phyloP scores from a whole-genome alignment of 2,329 filamentous ascomycete genomes.

The Ceratocystis huliohia region DNA sequence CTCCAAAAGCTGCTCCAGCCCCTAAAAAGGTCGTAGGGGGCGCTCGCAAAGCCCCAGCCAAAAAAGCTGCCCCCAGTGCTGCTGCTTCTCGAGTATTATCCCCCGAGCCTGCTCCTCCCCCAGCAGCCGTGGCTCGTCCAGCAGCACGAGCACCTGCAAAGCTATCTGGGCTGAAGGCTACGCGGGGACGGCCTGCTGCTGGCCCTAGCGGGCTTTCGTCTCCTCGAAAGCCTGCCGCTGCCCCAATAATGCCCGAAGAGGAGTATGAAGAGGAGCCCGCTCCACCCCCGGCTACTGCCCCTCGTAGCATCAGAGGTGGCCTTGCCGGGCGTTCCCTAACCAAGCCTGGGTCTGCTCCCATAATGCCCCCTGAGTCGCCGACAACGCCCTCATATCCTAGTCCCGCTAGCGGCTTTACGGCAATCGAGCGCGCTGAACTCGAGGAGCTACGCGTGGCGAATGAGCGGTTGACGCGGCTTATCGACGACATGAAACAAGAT shows the following conservation, averaged over 20 bases:
- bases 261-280: constrained; percentile 38
- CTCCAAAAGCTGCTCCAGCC: constrained; percentile 36
- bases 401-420: constrained; percentile 43
- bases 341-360: constrained; percentile 49
- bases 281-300: constrained; percentile 46
- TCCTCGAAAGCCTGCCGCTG: constrained; percentile 38
- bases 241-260: constrained; percentile 44
- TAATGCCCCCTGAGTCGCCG: constrained; percentile 38
- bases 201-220: constrained; percentile 39
- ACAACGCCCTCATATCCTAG: constrained; percentile 41
- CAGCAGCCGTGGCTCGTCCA: constrained; percentile 38
- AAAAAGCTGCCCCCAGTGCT: constrained; percentile 33
- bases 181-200: constrained; percentile 44
- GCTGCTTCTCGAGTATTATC: constrained; percentile 27
- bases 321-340: constrained; percentile 75
- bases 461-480: constrained; percentile 60
- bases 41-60: constrained; percentile 29
- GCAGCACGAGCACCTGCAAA: constrained; percentile 43
- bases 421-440: constrained; percentile 80
- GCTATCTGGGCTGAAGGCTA: constrained; percentile 46
- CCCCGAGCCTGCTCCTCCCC: constrained; percentile 29
- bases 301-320: constrained; percentile 60
- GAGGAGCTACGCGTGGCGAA: constrained; percentile 78
- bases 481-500: constrained; percentile 72
- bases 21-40: constrained; percentile 38